phyloP scores from a whole-genome alignment of 257 asterid genomes.

The Gentiana macrophylla region DNA sequence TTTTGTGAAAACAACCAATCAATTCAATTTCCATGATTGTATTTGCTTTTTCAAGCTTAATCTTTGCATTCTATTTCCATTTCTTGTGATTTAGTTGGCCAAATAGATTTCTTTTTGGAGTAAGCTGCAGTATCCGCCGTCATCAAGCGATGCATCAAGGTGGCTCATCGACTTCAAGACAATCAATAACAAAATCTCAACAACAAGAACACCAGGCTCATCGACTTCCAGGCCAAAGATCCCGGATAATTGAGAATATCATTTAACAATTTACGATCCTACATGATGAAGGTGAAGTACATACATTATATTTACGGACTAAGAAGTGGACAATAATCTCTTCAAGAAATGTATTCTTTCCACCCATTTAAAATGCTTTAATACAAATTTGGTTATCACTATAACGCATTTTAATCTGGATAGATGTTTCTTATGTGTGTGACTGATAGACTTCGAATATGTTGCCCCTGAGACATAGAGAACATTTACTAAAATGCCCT shows the following conservation, averaged over 20 bases:
- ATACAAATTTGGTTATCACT: no score
- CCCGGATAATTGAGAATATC: slow-evolving; percentile 37
- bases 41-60: no score
- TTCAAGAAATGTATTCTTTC: not conserved
- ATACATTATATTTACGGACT: not conserved
- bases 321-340: slow-evolving; percentile 4
- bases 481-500: no score
- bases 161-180: slow-evolving; percentile 45
- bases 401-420: no score
- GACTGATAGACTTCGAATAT: no score
- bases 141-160: slow-evolving; percentile 71
- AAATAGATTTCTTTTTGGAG: slow-evolving; percentile 43
- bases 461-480: no score
- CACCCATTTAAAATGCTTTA: no score
- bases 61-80: no score
- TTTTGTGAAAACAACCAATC: no score
- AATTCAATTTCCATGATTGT: no score
- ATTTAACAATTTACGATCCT: slow-evolving; percentile 60
- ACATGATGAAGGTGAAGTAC: slow-evolving; percentile 15
- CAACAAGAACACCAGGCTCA: slow-evolving; percentile 51
- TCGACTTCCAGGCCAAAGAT: slow-evolving; percentile 39
- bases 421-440: no score
- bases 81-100: slow-evolving; percentile 61
- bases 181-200: slow-evolving; percentile 51
- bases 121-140: slow-evolving; percentile 72